Evolutionary conservation across 2,329 filamentous ascomycete genomes (phyloP).

Genomic region (Akanthomyces lecanii): DNA sequence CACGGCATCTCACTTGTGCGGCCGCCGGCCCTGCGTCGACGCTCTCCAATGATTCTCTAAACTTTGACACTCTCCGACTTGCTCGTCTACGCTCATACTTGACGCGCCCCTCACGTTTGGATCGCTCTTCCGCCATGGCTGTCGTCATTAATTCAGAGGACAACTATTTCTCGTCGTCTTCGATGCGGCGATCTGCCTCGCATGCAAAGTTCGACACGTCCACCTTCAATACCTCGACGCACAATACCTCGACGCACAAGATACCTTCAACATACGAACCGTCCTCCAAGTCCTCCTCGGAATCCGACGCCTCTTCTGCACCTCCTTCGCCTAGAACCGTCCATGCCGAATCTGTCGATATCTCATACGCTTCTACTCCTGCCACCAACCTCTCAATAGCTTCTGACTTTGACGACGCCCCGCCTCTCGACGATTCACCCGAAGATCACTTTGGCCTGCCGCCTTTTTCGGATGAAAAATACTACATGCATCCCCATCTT

Average conservation of each 20-base stretch:
- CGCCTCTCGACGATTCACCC: conserved; percentile 40
- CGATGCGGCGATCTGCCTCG: conserved; percentile 57
- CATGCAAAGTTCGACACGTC: conserved; percentile 51
- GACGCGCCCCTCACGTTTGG: neutral
- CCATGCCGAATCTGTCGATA: conserved; percentile 49
- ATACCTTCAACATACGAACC: conserved; percentile 41
- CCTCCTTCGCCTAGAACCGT: conserved; percentile 53
- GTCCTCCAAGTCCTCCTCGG: conserved; percentile 39
- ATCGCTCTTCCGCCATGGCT: conserved; percentile 40
- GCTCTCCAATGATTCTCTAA: conserved; percentile 12
- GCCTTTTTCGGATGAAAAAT: conserved; percentile 43
- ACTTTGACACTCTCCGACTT: conserved; percentile 1
- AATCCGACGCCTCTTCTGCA: conserved; percentile 48
- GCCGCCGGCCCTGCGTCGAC: conserved; percentile 9
- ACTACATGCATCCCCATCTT: conserved; percentile 34
- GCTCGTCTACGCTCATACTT: neutral
- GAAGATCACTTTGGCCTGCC: conserved; percentile 47
- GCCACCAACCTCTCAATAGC: conserved; percentile 60
- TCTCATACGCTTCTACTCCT: conserved; percentile 59
- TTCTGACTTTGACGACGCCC: conserved; percentile 49
- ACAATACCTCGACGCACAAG: conserved; percentile 37
- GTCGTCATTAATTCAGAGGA: conserved; percentile 56
- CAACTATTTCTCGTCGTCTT: conserved; percentile 50
- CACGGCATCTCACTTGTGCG: neutral
- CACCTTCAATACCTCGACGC: conserved; percentile 32